These are phyloP conservation scores for Sporothrix euskadiensis DNA, from an alignment of 2,329 filamentous ascomycete species.

Conservation along the genomic window DNA sequence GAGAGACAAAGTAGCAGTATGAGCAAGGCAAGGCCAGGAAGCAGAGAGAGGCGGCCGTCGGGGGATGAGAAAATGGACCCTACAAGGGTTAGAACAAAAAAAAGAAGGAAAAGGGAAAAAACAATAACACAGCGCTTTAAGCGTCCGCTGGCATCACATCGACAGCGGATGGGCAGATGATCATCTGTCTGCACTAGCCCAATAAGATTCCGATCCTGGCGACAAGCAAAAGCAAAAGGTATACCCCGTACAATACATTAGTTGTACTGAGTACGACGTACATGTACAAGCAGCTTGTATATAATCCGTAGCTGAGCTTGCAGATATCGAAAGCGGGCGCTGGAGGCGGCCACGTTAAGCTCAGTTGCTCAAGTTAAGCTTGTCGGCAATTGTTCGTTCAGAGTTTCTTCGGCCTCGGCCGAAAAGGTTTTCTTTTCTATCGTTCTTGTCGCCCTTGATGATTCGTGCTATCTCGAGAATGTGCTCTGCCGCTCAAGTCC, in stretches of 20 bases:
- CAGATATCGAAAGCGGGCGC: background rate
- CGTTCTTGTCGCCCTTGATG: background rate
- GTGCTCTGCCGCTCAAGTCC: background rate
- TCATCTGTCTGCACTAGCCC: slow-evolving; percentile 8
- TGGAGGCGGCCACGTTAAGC: background rate
- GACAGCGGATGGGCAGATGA: slow-evolving; percentile 15
- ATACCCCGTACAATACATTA: background rate
- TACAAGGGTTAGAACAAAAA: background rate
- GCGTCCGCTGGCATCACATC: slow-evolving; percentile 5
- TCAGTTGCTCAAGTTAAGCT: background rate
- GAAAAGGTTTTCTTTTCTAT: background rate
- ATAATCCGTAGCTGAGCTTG: background rate
- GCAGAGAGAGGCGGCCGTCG: background rate
- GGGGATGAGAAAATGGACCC: background rate
- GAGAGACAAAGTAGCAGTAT: background rate
- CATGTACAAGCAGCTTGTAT: background rate
- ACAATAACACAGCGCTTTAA: slow-evolving; percentile 4
- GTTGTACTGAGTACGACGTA: background rate
- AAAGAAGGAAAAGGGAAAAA: background rate
- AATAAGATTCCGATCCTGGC: background rate
- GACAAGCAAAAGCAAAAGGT: background rate
- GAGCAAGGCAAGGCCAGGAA: background rate
- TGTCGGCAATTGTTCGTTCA: background rate
- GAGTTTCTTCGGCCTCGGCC: background rate
- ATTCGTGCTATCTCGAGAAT: background rate